Percentiles rank a stretch among this genome's conserved stretches.
Conservation (phyloP, 2,329 filamentous ascomycete species). For the Penicillium italicum region DNA sequence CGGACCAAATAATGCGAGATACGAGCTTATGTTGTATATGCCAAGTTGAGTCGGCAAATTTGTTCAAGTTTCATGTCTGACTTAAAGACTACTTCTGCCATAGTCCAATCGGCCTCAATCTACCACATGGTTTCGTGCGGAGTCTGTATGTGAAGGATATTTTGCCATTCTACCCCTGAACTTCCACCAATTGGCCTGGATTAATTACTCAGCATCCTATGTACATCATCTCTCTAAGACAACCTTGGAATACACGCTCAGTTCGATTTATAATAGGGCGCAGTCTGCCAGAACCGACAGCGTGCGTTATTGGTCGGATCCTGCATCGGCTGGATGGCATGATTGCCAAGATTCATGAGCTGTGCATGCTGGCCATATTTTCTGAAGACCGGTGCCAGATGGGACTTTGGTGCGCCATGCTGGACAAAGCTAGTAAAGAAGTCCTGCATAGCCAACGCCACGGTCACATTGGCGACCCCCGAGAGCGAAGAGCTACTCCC, state of each 20-base stretch:
- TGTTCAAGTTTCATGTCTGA: not conserved
- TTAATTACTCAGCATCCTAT: not conserved
- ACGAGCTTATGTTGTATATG: not conserved
- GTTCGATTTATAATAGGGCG: conserved; percentile 31
- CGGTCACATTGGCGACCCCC: conserved; percentile 24
- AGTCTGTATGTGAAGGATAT: not conserved
- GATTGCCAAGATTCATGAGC: conserved; percentile 45
- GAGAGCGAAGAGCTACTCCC: conserved; percentile 25
- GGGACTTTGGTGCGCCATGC: conserved; percentile 35
- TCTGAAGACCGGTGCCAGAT: conserved; percentile 43
- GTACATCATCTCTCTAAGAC: not conserved
- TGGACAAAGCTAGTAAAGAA: conserved; percentile 39
- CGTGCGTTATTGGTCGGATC: conserved; percentile 49
- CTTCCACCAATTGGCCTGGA: not conserved
- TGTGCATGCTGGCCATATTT: conserved; percentile 46
- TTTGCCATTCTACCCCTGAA: not conserved
- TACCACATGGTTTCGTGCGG: not conserved
- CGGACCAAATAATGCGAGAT: not conserved
- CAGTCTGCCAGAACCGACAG: conserved; percentile 55
- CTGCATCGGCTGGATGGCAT: conserved; percentile 39
- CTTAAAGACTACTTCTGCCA: not conserved
- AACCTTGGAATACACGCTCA: not conserved
- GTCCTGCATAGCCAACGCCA: conserved; percentile 37
- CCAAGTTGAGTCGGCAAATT: not conserved
- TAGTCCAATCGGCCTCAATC: not conserved